A percentile compares a stretch with the other conserved stretches of the same genome.
Conservation (phyloP, 495 filamentous ascomycete genomes). For the Lindgomyces ingoldianus region DNA sequence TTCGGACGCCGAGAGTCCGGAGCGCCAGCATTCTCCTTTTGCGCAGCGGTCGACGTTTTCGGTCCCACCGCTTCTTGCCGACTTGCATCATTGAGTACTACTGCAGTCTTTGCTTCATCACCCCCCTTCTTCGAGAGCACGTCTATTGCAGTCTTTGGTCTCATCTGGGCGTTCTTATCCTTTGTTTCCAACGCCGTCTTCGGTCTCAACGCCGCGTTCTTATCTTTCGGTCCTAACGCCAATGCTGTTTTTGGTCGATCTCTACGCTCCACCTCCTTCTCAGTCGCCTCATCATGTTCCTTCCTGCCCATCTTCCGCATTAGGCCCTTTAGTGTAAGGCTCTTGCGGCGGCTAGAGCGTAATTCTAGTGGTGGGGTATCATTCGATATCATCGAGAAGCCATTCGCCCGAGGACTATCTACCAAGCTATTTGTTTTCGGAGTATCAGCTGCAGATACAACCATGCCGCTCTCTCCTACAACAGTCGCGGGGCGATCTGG, state of each 20-base stretch:
- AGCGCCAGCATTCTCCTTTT: constrained; percentile 6
- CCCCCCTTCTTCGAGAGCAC: background rate
- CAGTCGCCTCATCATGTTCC: background rate
- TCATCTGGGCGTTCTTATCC: constrained; percentile 18
- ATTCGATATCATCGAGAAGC: constrained; percentile 15
- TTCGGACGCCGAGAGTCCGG: constrained; percentile 2
- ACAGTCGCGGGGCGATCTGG: constrained; percentile 12
- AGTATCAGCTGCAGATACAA: no score
- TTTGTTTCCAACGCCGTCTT: constrained; percentile 21
- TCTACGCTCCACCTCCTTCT: background rate
- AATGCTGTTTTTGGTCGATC: background rate
- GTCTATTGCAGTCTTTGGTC: constrained; percentile 17
- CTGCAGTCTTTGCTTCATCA: background rate
- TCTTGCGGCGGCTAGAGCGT: constrained; percentile 7
- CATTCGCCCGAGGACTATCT: constrained; percentile 1
- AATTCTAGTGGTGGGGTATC: constrained; percentile 19
- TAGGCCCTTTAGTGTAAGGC: constrained; percentile 17
- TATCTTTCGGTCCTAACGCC: no score
- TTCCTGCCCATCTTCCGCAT: constrained; percentile 20
- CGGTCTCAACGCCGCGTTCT: no score
- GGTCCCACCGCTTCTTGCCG: background rate
- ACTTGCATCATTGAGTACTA: background rate
- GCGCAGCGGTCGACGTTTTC: background rate
- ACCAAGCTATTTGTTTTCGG: no score
- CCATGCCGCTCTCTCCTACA: background rate